phyloP scores from a whole-genome alignment of 495 filamentous ascomycete species.

The Parathielavia appendiculata region DNA sequence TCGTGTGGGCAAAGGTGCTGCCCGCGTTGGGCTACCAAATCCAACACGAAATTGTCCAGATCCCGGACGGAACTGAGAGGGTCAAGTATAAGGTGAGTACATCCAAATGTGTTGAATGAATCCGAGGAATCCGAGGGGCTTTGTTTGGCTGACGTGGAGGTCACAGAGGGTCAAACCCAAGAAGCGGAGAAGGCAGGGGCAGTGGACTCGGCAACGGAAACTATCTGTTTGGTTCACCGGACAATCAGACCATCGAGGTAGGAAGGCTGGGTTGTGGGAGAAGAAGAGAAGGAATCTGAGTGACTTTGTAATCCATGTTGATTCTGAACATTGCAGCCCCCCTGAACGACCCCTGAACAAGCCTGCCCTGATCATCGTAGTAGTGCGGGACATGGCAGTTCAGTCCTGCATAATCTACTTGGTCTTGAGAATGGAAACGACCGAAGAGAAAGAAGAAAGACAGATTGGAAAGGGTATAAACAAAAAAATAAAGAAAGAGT shows the following conservation, averaged over 20 bases:
- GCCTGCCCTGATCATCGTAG: background rate
- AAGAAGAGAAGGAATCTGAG: background rate
- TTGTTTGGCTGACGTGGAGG: background rate
- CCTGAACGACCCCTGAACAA: background rate
- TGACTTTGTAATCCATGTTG: background rate
- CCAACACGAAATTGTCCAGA: slow-evolving; percentile 37
- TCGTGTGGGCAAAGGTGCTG: slow-evolving; percentile 42
- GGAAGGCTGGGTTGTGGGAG: background rate
- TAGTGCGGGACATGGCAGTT: too few species aligned
- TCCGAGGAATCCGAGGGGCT: background rate
- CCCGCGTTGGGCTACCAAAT: slow-evolving; percentile 40
- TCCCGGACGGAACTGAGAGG: slow-evolving; percentile 39
- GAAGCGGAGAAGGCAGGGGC: slow-evolving; percentile 20
- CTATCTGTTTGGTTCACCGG: slow-evolving; percentile 24
- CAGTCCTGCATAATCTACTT: too few species aligned
- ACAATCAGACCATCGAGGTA: background rate
- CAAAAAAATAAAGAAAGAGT: too few species aligned
- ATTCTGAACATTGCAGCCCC: background rate
- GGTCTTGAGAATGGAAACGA: too few species aligned
- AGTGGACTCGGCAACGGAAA: slow-evolving; percentile 18
- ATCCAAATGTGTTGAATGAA: background rate
- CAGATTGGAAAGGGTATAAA: too few species aligned
- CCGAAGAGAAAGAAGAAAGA: too few species aligned
- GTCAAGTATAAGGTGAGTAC: slow-evolving; percentile 36
- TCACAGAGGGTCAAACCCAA: slow-evolving; percentile 30